Percentiles rank a stretch among this genome's conserved stretches.
These are phyloP conservation scores for Rubus idaeus DNA, from an alignment of 306 rosid species.

Conservation along the genomic window DNA sequence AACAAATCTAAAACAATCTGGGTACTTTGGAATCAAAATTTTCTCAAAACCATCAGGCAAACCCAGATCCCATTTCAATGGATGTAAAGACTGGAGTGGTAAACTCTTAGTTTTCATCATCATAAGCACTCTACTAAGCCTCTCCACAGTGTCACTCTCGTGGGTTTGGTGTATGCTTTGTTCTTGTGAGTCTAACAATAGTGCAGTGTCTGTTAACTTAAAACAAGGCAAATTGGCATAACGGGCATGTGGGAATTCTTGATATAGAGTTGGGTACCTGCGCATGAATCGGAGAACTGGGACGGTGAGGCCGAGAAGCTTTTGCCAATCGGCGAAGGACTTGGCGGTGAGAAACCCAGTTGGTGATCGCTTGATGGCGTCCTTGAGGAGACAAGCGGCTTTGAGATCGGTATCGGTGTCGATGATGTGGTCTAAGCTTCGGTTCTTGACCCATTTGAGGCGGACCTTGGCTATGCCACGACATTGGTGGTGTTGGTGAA, in stretches of 20 bases:
- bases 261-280: conserved; percentile 80
- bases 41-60: conserved; percentile 73
- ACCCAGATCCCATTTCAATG: conserved; percentile 86
- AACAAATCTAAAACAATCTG: conserved; percentile 47
- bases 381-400: conserved; percentile 83
- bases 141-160: conserved; percentile 52
- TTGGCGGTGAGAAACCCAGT: conserved; percentile 71
- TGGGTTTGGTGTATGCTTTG: conserved; percentile 42
- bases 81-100: conserved; percentile 48
- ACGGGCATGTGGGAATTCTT: conserved; percentile 81
- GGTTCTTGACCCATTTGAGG: conserved; percentile 82
- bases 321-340: conserved; percentile 79
- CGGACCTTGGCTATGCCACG: conserved; percentile 76
- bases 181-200: conserved; percentile 60
- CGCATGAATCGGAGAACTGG: conserved; percentile 91
- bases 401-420: conserved; percentile 86
- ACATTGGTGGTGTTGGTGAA: conserved; percentile 43
- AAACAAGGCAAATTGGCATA: conserved; percentile 74
- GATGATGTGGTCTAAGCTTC: conserved; percentile 78
- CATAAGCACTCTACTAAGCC: conserved; percentile 74
- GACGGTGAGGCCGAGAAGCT: conserved; percentile 82
- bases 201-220: conserved; percentile 69
- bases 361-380: conserved; percentile 81
- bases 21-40: conserved; percentile 57
- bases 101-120: conserved; percentile 55